Base-by-base conservation (phyloP, 495 filamentous ascomycete species). In the Aspergillus sclerotioniger region DNA sequence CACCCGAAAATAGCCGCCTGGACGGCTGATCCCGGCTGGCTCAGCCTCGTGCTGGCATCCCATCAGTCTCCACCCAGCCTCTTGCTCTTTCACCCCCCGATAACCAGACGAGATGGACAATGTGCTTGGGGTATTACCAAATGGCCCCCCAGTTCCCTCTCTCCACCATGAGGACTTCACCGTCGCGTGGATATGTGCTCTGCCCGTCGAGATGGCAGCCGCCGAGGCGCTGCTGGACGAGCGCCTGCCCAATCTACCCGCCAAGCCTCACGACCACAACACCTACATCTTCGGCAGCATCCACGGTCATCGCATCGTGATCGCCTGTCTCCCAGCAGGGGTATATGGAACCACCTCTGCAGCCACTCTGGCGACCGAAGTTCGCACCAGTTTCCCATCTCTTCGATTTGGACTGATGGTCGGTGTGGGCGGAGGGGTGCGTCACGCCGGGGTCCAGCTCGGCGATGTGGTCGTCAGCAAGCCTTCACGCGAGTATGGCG, bases 371-470 rank as follows among this genome's bases (percentile, higher is more conserved):
- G 67, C 72, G 10, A 62, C 47, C n/a, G 45, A 71, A 16, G 62
- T 78, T 72, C 35, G 57, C 5, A 46, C 54, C 4, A 75, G 37
- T 21, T 83, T 81, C 55, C 61, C 64, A 6, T 63, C 64, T 6
- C 48, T 82, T 13, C 57, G 71, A 13, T 62, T 79, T 50, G 56
- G 69, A 28, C 61, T 82, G 13, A 76, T 82, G 65, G 77, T 84
- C 8, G 79, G 77, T 15, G 77, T 80, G 39, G 77, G 71, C 6
- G 76, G 76, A 12, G 78, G 72, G 2, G 66, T 71, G 3, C 75
- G 76, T 15, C 13, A 63, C 39, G 46, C 6, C 8, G 57, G 53
- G 35, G 69, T 82, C 8, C 71, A 70, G 13, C 68, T 80, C 7
- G 77, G 77, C 5, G 77, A 78, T 58, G 65, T 79, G 17, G 73